phyloP scores from a whole-genome alignment of 371 early-diverging fungal species.

The Batkoa obscura region DNA sequence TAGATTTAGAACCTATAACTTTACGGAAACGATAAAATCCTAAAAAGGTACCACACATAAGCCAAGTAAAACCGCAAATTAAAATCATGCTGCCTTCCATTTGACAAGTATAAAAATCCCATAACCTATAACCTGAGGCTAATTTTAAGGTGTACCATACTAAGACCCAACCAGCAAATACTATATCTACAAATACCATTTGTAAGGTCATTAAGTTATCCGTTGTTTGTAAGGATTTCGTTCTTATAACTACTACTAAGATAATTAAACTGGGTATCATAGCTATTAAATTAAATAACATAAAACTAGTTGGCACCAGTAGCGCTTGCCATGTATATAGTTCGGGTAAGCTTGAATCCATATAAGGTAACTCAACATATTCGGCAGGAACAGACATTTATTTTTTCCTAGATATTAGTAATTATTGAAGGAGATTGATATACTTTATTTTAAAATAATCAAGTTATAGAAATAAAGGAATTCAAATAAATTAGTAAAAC shows the following conservation, averaged over 20 bases:
- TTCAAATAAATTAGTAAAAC: no score
- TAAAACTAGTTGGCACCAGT: neutral
- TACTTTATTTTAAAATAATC: no score
- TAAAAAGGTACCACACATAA: neutral
- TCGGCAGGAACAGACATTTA: no score
- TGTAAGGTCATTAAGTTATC: neutral
- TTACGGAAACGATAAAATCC: neutral
- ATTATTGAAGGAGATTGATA: no score
- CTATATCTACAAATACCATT: neutral
- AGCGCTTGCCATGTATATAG: neutral
- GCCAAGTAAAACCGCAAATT: neutral
- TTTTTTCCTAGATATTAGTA: no score
- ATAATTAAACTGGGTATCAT: neutral
- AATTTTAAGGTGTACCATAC: neutral
- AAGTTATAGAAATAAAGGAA: no score
- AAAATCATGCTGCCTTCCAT: neutral
- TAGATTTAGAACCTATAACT: neutral
- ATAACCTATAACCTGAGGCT: neutral
- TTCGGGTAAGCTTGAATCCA: neutral
- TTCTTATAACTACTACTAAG: neutral
- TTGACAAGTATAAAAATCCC: neutral
- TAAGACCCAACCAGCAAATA: neutral
- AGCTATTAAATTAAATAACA: neutral
- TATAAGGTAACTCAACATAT: no score
- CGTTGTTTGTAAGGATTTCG: neutral